Conservation (phyloP, 2,329 filamentous ascomycete genomes). For the Domatiomyces catenatus region DNA sequence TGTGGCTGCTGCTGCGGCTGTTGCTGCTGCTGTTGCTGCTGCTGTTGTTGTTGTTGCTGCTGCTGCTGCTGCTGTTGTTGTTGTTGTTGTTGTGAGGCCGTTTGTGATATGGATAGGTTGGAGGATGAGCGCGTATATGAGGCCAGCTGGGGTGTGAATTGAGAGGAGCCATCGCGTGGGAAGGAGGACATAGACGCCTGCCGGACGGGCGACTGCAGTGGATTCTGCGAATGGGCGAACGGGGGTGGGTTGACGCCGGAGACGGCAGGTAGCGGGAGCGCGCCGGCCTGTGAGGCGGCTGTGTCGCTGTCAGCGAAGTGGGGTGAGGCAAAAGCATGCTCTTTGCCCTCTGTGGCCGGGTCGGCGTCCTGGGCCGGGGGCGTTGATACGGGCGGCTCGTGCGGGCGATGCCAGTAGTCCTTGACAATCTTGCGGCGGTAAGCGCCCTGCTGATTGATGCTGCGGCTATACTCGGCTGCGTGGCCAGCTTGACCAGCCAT, state of each 20-base stretch:
- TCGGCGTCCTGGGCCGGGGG: constrained; percentile 22
- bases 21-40: constrained; percentile 25
- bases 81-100: constrained; percentile 29
- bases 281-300: constrained; percentile 5
- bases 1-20: neutral
- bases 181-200: constrained; percentile 41
- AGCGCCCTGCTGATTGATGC: constrained; percentile 62
- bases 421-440: constrained; percentile 68
- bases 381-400: constrained; percentile 54
- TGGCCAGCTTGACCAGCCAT: constrained; percentile 75
- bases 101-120: constrained; percentile 40
- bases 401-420: constrained; percentile 65
- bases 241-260: constrained; percentile 44
- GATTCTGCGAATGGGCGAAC: constrained; percentile 56
- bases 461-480: constrained; percentile 80
- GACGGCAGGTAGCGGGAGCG: constrained; percentile 20
- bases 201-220: constrained; percentile 60
- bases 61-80: constrained; percentile 20
- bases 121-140: constrained; percentile 32
- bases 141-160: constrained; percentile 32
- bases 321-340: constrained; percentile 12
- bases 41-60: constrained; percentile 27
- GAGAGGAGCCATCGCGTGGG: constrained; percentile 48
- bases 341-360: constrained; percentile 17
- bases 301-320: constrained; percentile 13